These are phyloP conservation scores for Dicorynia guianensis DNA, from an alignment of 306 rosid species.

Conservation along the genomic window DNA sequence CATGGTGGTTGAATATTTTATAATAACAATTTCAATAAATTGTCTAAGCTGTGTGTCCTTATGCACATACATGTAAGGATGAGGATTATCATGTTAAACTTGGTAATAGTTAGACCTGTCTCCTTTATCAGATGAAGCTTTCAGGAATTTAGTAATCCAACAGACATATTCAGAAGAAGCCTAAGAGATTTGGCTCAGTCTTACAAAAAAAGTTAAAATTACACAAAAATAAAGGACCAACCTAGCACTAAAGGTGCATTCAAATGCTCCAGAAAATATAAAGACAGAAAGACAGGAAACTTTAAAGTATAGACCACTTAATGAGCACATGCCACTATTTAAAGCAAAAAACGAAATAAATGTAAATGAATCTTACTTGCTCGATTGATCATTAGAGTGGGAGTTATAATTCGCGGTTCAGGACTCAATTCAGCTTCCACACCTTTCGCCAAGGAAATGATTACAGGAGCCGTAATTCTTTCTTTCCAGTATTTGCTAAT, in stretches of 20 bases:
- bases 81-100: neutral
- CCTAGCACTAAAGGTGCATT: neutral
- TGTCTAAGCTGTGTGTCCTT: neutral
- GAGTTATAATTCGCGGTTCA: conserved; percentile 67
- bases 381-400: conserved; percentile 67
- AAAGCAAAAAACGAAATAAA: neutral
- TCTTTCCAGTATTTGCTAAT: conserved; percentile 69
- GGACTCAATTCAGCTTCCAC: conserved; percentile 70
- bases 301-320: neutral
- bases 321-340: neutral
- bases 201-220: neutral
- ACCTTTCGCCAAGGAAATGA: conserved; percentile 72
- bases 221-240: neutral
- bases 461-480: conserved; percentile 60
- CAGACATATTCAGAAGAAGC: neutral
- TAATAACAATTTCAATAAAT: neutral
- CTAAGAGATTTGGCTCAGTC: neutral
- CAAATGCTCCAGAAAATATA: neutral
- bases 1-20: neutral
- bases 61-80: too few species aligned
- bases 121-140: neutral
- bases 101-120: neutral
- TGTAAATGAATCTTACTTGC: conserved; percentile 56
- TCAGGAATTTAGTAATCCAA: neutral
- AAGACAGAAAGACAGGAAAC: neutral